phyloP scores from a whole-genome alignment of 2,329 filamentous ascomycete species.

The Chalaropsis ovoidea region DNA sequence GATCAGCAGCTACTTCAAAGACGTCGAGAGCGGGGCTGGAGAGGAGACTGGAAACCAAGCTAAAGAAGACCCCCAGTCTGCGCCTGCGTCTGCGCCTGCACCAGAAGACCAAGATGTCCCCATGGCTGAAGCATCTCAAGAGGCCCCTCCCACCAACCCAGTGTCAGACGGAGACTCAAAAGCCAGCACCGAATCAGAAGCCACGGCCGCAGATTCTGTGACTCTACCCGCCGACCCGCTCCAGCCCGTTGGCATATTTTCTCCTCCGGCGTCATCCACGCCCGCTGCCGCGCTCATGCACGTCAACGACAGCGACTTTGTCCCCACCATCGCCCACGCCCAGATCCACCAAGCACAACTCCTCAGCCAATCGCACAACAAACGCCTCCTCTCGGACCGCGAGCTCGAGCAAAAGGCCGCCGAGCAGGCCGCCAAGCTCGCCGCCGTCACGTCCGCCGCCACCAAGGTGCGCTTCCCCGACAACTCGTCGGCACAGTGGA shows the following conservation, averaged over 20 bases:
- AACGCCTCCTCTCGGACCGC: conserved; percentile 67
- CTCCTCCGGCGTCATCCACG: conserved; percentile 61
- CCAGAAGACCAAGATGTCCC: neutral
- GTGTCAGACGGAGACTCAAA: conserved; percentile 26
- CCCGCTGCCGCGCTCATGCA: conserved; percentile 60
- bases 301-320: conserved; percentile 64
- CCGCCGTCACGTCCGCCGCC: conserved; percentile 55
- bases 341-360: conserved; percentile 63
- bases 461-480: conserved; percentile 84
- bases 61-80: conserved; percentile 17
- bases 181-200: conserved; percentile 19
- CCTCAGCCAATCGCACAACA: conserved; percentile 54
- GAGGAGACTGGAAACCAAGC: conserved; percentile 21
- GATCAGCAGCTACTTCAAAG: conserved; percentile 65
- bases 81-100: conserved; percentile 14
- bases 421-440: conserved; percentile 54
- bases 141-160: conserved; percentile 1
- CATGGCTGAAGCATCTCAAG: conserved; percentile 18
- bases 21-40: conserved; percentile 33
- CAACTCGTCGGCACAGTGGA: conserved; percentile 64
- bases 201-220: neutral
- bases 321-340: conserved; percentile 64
- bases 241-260: conserved; percentile 59
- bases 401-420: conserved; percentile 64
- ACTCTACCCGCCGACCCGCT: conserved; percentile 32